Evolutionary conservation across 2,329 filamentous ascomycete genomes (phyloP).

Genomic region (Camptophora hylomeconis): DNA sequence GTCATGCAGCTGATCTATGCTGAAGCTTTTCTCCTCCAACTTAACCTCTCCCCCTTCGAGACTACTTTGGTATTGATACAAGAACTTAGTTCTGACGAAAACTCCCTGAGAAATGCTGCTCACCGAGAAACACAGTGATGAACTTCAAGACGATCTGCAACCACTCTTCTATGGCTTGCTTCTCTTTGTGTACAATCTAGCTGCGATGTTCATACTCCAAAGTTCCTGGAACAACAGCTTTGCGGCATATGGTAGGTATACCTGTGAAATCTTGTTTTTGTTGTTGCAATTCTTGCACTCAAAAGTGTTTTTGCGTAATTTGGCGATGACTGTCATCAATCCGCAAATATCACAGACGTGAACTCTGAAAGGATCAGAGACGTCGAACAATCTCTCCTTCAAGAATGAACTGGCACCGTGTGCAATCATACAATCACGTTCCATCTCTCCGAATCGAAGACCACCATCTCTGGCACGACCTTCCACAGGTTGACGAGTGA

Average conservation of each 20-base stretch:
- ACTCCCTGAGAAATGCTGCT: too few relatives aligned
- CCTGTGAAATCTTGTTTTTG: conserved; percentile 96
- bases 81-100: too few relatives aligned
- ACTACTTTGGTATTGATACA: too few relatives aligned
- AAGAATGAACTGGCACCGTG: conserved; percentile 93
- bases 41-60: too few relatives aligned
- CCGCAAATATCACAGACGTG: conserved; percentile 98
- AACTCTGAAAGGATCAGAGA: conserved; percentile 93
- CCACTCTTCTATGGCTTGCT: conserved; percentile 5
- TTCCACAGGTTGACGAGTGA: conserved; percentile 93
- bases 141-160: too few relatives aligned
- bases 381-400: conserved; percentile 94
- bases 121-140: too few relatives aligned
- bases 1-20: too few relatives aligned
- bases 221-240: conserved; percentile 98
- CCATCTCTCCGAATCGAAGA: conserved; percentile 99
- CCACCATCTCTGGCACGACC: conserved; percentile 96
- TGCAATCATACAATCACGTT: conserved; percentile 99
- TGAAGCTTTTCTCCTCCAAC: too few relatives aligned
- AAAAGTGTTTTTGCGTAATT: conserved; percentile 89
- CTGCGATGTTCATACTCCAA: conserved; percentile 95
- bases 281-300: conserved; percentile 97
- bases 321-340: conserved; percentile 95
- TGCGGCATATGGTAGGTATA: conserved; percentile 94
- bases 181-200: conserved; percentile 81